These are phyloP conservation scores for Pleurotus platypus DNA, from an alignment of 768 basidiomycete species.

Conservation along the genomic window DNA sequence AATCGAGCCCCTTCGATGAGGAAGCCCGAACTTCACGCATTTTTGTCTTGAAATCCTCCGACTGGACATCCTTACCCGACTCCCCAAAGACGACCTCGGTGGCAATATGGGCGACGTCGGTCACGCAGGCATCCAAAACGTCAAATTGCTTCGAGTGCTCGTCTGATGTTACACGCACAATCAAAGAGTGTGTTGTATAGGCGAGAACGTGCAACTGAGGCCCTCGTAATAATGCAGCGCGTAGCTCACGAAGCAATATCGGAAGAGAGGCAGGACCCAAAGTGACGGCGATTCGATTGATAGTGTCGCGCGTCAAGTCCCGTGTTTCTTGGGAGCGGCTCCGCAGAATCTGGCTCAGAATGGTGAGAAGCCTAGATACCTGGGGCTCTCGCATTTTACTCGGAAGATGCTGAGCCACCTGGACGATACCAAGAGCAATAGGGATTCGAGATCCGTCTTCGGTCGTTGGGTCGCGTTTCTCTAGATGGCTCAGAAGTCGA, in stretches of 20 bases:
- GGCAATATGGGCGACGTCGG: slow-evolving; percentile 75
- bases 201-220: slow-evolving; percentile 94
- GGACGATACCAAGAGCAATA: slow-evolving; percentile 80
- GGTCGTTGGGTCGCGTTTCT: slow-evolving; percentile 71
- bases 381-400: slow-evolving; percentile 58
- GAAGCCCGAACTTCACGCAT: slow-evolving; percentile 89
- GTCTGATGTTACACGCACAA: slow-evolving; percentile 73
- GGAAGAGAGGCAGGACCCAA: slow-evolving; percentile 76
- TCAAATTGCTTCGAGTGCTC: slow-evolving; percentile 53
- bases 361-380: slow-evolving; percentile 72
- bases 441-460: slow-evolving; percentile 89
- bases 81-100: slow-evolving; percentile 93
- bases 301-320: slow-evolving; percentile 78
- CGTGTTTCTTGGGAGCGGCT: slow-evolving; percentile 92
- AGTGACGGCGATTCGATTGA: slow-evolving; percentile 72
- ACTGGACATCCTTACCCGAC: slow-evolving; percentile 82
- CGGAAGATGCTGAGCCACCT: slow-evolving; percentile 81
- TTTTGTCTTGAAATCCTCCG: slow-evolving; percentile 92
- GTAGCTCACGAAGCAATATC: slow-evolving; percentile 71
- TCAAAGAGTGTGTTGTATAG: slow-evolving; percentile 74
- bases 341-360: slow-evolving; percentile 86
- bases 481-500: slow-evolving; percentile 72
- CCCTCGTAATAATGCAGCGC: slow-evolving; percentile 82
- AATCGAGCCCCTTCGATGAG: slow-evolving; percentile 80
- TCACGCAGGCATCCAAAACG: slow-evolving; percentile 71